Evolutionary conservation across 2,329 filamentous ascomycete genomes (phyloP), one percentile per base, ranked within the genome.

Genomic region (Pyricularia pennisetigena): DNA sequence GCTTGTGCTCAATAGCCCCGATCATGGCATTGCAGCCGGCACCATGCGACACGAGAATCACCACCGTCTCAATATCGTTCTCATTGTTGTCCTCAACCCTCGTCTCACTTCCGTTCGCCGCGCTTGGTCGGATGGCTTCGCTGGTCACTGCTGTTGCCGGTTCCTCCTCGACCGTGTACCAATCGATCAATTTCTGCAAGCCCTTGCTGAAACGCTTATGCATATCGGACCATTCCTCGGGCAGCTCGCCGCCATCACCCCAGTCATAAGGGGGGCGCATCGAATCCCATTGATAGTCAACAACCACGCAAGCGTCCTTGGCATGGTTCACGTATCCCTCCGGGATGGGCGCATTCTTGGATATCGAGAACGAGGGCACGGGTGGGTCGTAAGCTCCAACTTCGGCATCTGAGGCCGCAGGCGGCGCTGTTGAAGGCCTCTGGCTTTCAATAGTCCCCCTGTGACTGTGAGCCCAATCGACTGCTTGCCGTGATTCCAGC

Each of bases 221-320:
- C 95, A 99, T 98, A 3, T 88, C 84, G 32, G 92, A 91, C 95
- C 95, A 99, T 78, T 98, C 95, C 78, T 99, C 95, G 0, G 92
- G 93, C 73, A 92, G 91, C 62, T 90, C 85, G 57, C 94, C 95
- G 10, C 94, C 94, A 73, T 93, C 89, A 7, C 94, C 94, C 91
- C 95, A 98, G 70, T 89, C 83, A 62, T 92, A 84, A 0, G 91
- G 88, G 2, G 85, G 81, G 16, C 91, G 86, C 84, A 94, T 94
- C 69, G 94, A 97, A 75, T 99, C 94, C 94, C 95, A 99, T 73
- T 94, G 91, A 74, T 92, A 96, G 78, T 99, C 95, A n/a, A 97
- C 85, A 66, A 91, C 85, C 5, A 92, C 83, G 74, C 93, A 98
- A 14, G 90, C 88, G 75, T 98, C 93, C 70, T 93, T 87, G 9